phyloP scores from a whole-genome alignment of 1,284 basidiomycete species.

The Chalciporus sp. region DNA sequence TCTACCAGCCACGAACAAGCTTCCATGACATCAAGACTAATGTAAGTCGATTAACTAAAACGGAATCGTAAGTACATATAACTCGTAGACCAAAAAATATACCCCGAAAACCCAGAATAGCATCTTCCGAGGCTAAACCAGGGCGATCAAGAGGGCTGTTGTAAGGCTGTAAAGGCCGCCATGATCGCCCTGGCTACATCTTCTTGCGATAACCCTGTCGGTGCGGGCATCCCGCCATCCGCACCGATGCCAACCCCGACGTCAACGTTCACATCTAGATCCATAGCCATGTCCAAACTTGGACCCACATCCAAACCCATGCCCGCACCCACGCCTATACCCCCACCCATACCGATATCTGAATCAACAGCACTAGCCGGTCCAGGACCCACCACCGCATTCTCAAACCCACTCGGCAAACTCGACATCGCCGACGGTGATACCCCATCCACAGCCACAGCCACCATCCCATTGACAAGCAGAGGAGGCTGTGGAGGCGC shows the following conservation, averaged over 20 bases:
- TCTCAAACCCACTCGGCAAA: neutral
- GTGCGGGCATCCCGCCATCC: neutral
- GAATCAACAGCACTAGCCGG: neutral
- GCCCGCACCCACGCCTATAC: neutral
- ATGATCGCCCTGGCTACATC: constrained; percentile 26
- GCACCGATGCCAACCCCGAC: neutral
- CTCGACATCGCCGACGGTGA: neutral
- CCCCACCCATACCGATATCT: neutral
- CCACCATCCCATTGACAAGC: neutral
- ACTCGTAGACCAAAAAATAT: neutral
- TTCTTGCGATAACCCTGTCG: constrained; percentile 16
- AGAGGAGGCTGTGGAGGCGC: constrained; percentile 11
- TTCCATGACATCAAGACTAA: neutral
- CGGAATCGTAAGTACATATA: neutral
- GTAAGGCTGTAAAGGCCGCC: constrained; percentile 24
- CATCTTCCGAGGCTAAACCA: neutral
- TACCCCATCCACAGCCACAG: neutral
- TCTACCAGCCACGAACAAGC: neutral
- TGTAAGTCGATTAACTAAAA: neutral
- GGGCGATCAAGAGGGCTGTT: constrained; percentile 1
- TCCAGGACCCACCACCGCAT: neutral
- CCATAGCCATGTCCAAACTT: neutral
- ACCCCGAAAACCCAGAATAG: neutral
- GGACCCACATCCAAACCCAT: neutral
- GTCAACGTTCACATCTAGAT: neutral